A percentile compares a stretch with the other conserved stretches of the same genome.
Conservation (phyloP, 2,329 filamentous ascomycete species). For the Neopestalotiopsis sp. region DNA sequence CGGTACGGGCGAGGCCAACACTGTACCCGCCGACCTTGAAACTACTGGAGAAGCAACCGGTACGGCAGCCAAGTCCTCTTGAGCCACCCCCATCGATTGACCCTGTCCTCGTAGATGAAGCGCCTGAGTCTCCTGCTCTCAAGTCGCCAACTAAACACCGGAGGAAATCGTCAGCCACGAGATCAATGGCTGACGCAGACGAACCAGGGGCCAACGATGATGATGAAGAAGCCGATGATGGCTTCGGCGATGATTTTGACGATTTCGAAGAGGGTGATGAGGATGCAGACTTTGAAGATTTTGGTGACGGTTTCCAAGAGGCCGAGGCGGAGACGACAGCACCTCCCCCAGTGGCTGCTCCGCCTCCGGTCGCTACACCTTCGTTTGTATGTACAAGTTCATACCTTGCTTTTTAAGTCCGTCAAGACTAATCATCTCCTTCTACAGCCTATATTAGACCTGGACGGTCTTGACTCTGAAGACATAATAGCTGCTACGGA, state of each 20-base stretch:
- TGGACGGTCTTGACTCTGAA: slow-evolving; percentile 64
- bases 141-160: slow-evolving; percentile 32
- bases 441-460: slow-evolving; percentile 69
- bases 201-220: slow-evolving; percentile 36
- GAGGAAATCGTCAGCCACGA: slow-evolving; percentile 36
- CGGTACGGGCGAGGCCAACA: slow-evolving; percentile 41
- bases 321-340: slow-evolving; percentile 44
- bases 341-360: slow-evolving; percentile 37
- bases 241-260: slow-evolving; percentile 55
- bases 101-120: slow-evolving; percentile 42
- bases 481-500: slow-evolving; percentile 66
- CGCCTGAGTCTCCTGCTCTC: slow-evolving; percentile 32
- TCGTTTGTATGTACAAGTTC: slow-evolving; percentile 51
- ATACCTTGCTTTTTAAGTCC: slow-evolving; percentile 37
- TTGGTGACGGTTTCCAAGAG: slow-evolving; percentile 74
- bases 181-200: slow-evolving; percentile 30
- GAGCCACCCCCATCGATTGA: slow-evolving; percentile 42
- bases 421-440: slow-evolving; percentile 33
- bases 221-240: slow-evolving; percentile 32
- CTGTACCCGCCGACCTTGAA: slow-evolving; percentile 33
- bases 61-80: slow-evolving; percentile 43
- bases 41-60: slow-evolving; percentile 38
- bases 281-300: slow-evolving; percentile 68
- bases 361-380: slow-evolving; percentile 42
- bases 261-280: slow-evolving; percentile 66